Evolutionary conservation across 768 basidiomycete genomes (phyloP).

Genomic region (Lactarius vividus): DNA sequence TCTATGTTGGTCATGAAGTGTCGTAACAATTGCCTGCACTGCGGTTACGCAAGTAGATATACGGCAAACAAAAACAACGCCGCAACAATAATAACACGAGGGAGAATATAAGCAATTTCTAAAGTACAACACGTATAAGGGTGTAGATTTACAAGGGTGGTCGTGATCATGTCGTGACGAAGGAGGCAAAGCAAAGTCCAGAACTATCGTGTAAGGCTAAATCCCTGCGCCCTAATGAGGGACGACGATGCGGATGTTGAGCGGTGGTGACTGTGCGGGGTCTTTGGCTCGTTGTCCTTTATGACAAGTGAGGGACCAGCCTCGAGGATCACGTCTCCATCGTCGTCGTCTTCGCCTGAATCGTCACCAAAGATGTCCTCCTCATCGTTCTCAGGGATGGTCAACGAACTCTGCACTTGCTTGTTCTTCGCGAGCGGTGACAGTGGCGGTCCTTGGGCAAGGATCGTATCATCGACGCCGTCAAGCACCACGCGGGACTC

Average conservation of each 20-base stretch:
- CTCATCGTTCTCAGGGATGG: conserved; percentile 33
- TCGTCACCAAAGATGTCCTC: conserved; percentile 31
- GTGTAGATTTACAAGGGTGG: conserved; percentile 4
- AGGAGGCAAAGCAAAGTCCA: neutral
- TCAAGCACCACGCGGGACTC: conserved; percentile 37
- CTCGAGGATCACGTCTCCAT: conserved; percentile 73
- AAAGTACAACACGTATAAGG: conserved; percentile 18
- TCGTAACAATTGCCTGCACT: neutral
- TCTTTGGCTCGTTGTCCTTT: conserved; percentile 33
- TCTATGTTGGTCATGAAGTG: neutral
- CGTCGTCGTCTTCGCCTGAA: conserved; percentile 52
- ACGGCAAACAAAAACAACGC: neutral
- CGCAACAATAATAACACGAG: neutral
- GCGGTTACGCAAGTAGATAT: neutral
- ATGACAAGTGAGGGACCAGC: conserved; percentile 62
- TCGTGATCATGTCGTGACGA: conserved; percentile 3
- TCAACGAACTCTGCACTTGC: conserved; percentile 31
- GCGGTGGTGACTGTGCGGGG: conserved; percentile 7
- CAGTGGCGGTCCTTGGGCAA: conserved; percentile 56
- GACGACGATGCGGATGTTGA: conserved; percentile 7
- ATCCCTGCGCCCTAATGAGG: neutral
- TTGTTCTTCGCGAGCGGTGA: conserved; percentile 41
- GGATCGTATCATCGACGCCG: conserved; percentile 40
- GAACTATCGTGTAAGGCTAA: neutral
- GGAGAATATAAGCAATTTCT: conserved; percentile 13